These are phyloP conservation scores for Cyberlindnera mrakii DNA, from an alignment of 805 yeast genomes.

Conservation along the genomic window DNA sequence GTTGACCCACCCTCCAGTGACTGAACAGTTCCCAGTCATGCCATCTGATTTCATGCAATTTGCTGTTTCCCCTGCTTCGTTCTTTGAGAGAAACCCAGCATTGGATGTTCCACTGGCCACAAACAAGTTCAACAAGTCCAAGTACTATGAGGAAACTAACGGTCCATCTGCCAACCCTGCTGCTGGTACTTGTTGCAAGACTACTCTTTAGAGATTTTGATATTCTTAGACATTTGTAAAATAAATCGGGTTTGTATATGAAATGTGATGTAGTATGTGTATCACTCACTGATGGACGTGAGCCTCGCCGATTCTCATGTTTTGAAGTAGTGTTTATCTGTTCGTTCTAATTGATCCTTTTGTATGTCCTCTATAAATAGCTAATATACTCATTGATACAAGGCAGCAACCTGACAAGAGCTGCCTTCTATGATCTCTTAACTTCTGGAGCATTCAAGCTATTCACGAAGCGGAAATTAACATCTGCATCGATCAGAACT, in stretches of 20 bases:
- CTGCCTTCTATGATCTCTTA: no score
- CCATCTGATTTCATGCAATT: constrained; percentile 75
- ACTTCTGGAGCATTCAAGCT: no score
- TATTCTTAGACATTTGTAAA: background rate
- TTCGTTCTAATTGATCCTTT: no score
- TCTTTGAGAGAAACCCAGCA: constrained; percentile 74
- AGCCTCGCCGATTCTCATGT: no score
- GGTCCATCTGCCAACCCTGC: constrained; percentile 10
- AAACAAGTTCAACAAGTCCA: constrained; percentile 55
- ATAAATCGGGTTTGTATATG: background rate
- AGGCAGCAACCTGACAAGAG: no score
- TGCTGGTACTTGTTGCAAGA: constrained; percentile 16
- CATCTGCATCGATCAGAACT: no score
- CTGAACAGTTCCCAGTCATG: constrained; percentile 88
- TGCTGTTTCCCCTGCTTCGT: constrained; percentile 62
- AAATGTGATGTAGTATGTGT: no score
- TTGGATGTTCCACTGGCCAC: constrained; percentile 69
- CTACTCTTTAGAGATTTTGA: constrained; percentile 4
- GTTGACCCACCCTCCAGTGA: constrained; percentile 75
- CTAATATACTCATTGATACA: no score
- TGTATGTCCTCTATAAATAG: no score
- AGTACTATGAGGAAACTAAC: constrained; percentile 15
- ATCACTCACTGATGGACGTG: no score
- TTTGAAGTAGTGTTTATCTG: no score
- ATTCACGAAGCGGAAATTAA: no score